phyloP scores from a whole-genome alignment of 192 early-diverging fungal species.

The Paraglomus occultum region DNA sequence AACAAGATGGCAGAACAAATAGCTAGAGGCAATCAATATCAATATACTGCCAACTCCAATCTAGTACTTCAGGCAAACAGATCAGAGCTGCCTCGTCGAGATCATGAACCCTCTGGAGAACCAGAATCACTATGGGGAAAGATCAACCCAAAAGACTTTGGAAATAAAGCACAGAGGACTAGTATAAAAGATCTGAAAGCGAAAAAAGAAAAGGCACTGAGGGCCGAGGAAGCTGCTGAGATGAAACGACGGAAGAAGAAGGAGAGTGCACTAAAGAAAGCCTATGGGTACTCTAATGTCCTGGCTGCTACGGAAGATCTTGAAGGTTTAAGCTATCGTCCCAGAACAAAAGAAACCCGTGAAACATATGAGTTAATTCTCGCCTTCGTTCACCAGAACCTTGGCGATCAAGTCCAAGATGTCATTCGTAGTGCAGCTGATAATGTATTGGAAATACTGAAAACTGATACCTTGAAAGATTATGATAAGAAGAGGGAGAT shows the following conservation, averaged over 20 bases:
- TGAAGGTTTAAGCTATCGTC: constrained; percentile 82
- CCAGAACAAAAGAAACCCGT: constrained; percentile 87
- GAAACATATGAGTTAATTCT: constrained; percentile 87
- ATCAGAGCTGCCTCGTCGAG: constrained; percentile 71
- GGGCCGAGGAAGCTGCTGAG: constrained; percentile 47
- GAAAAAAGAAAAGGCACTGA: constrained; percentile 61
- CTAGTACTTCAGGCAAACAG: constrained; percentile 93
- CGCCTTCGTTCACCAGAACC: constrained; percentile 72
- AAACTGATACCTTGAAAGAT: constrained; percentile 82
- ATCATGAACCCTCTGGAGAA: constrained; percentile 94
- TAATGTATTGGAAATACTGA: constrained; percentile 76
- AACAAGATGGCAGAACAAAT: constrained; percentile 61
- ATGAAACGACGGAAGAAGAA: constrained; percentile 58
- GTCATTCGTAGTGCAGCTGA: constrained; percentile 88
- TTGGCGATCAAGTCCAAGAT: constrained; percentile 91
- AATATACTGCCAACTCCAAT: constrained; percentile 92
- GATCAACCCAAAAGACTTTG: constrained; percentile 84
- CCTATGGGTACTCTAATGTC: constrained; percentile 73
- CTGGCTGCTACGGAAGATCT: constrained; percentile 84
- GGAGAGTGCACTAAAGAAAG: constrained; percentile 44
- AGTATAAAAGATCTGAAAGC: constrained; percentile 61
- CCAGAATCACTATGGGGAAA: constrained; percentile 87
- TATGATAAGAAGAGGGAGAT: constrained; percentile 85
- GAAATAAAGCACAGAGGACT: constrained; percentile 70
- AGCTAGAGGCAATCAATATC: constrained; percentile 69